Evolutionary conservation across 2,329 filamentous ascomycete species (phyloP).

Genomic region (Cytospora schulzeri): DNA sequence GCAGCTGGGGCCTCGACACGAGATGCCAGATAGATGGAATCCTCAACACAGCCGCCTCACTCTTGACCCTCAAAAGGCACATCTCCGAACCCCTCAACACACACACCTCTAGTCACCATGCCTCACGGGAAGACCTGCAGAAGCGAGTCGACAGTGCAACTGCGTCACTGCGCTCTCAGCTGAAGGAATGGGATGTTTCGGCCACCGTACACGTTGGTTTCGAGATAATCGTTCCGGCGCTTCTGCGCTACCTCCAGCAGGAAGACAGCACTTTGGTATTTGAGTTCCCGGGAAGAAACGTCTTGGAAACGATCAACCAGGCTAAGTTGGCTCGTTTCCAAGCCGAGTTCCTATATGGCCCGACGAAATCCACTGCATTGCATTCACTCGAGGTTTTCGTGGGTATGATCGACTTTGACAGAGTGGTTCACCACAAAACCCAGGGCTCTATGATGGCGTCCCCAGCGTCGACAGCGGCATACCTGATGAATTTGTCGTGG

Average conservation of each 20-base stretch:
- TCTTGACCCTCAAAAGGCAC: background rate
- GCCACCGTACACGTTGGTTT: background rate
- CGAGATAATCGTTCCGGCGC: background rate
- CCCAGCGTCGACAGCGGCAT: constrained; percentile 1
- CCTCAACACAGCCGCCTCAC: constrained; percentile 1
- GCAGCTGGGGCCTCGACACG: background rate
- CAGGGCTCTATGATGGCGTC: constrained; percentile 6
- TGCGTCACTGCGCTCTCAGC: background rate
- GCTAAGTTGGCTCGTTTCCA: too few species aligned
- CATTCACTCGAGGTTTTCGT: constrained; percentile 5
- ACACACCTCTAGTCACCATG: too few species aligned
- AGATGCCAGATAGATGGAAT: background rate
- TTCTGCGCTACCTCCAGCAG: background rate
- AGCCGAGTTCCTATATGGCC: background rate
- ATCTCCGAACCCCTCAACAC: too few species aligned
- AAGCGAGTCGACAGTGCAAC: too few species aligned
- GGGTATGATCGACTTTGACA: background rate
- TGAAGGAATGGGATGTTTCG: background rate
- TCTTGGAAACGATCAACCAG: background rate
- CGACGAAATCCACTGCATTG: background rate
- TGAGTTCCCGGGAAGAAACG: too few species aligned
- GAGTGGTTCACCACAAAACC: background rate
- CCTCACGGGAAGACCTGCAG: too few species aligned
- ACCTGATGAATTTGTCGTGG: background rate
- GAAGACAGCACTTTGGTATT: too few species aligned